These are phyloP conservation scores for Chlorella sp. DNA, from an alignment of 139 green algal species.

Conservation along the genomic window DNA sequence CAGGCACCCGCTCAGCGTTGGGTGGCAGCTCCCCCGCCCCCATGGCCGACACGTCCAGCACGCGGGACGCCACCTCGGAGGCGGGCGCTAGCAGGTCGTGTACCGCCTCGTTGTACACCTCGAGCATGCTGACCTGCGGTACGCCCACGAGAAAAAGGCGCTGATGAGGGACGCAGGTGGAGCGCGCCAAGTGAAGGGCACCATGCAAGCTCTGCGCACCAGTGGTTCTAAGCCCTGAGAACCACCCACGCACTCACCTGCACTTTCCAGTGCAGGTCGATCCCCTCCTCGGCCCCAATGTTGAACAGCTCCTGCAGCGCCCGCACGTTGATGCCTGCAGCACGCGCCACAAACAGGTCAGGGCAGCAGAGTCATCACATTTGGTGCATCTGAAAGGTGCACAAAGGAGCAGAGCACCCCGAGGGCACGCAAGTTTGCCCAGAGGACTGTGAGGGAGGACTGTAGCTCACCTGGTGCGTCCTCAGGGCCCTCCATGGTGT, in stretches of 20 bases:
- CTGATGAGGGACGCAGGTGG: too few species aligned
- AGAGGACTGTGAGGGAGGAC: too few species aligned
- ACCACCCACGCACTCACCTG: slow-evolving; percentile 15
- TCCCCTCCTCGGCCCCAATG: slow-evolving; percentile 32
- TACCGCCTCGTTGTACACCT: slow-evolving; percentile 70
- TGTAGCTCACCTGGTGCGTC: slow-evolving; percentile 25
- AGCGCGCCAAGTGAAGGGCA: too few species aligned
- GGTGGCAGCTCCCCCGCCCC: slow-evolving; percentile 40
- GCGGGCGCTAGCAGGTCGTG: slow-evolving; percentile 48
- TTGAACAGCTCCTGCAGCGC: slow-evolving; percentile 40
- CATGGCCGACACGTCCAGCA: slow-evolving; percentile 37
- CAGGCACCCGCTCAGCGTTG: slow-evolving; percentile 27
- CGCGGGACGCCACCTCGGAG: not conserved
- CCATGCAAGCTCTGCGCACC: too few species aligned
- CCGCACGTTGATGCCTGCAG: slow-evolving; percentile 33
- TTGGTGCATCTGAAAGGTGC: too few species aligned
- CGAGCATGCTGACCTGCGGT: slow-evolving; percentile 42
- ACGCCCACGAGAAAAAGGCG: too few species aligned
- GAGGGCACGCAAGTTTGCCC: too few species aligned
- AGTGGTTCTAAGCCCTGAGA: too few species aligned
- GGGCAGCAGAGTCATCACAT: too few species aligned
- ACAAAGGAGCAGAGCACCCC: too few species aligned
- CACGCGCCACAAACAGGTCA: not conserved
- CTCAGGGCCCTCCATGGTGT: slow-evolving; percentile 64
- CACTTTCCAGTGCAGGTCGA: not conserved